These are phyloP conservation scores for Verticillium tricorpus DNA, from an alignment of 2,329 filamentous ascomycete genomes.

Conservation along the genomic window DNA sequence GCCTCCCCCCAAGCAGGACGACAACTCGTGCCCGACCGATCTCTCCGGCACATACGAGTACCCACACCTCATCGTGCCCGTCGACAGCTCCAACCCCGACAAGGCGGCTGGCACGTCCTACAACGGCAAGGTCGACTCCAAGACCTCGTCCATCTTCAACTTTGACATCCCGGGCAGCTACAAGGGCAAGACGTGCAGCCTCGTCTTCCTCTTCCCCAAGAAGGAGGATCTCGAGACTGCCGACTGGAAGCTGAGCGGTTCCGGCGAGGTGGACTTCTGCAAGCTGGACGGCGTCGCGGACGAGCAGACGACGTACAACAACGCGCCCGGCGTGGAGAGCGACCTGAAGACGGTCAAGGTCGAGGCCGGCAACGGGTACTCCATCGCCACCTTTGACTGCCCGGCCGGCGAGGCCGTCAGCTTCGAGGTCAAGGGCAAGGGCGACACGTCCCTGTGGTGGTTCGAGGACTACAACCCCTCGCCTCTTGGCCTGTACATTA, in stretches of 20 bases:
- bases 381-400: slow-evolving; percentile 49
- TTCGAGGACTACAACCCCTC: slow-evolving; percentile 60
- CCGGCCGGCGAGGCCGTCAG: slow-evolving; percentile 45
- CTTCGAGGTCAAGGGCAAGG: slow-evolving; percentile 44
- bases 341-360: slow-evolving; percentile 40
- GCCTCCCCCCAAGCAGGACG: slow-evolving; percentile 11
- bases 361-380: slow-evolving; percentile 48
- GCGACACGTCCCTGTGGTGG: slow-evolving; percentile 49
- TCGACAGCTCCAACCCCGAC: slow-evolving; percentile 50
- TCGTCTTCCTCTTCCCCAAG: slow-evolving; percentile 61
- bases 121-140: slow-evolving; percentile 50
- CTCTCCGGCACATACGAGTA: slow-evolving; percentile 45
- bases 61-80: slow-evolving; percentile 59
- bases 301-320: slow-evolving; percentile 48
- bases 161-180: slow-evolving; percentile 57
- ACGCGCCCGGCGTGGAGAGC: slow-evolving; percentile 37
- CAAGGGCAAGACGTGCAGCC: slow-evolving; percentile 53
- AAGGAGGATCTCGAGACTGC: slow-evolving; percentile 55
- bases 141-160: slow-evolving; percentile 59
- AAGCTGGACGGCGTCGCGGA: slow-evolving; percentile 41
- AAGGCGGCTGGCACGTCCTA: slow-evolving; percentile 47
- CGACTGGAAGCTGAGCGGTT: slow-evolving; percentile 40
- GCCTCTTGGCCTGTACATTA: slow-evolving; percentile 36
- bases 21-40: slow-evolving; percentile 35
- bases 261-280: slow-evolving; percentile 49